Percentiles rank a stretch among this genome's conserved stretches.
These are phyloP conservation scores for Cornus controversa DNA, from an alignment of 148 eudicot species.

Conservation along the genomic window DNA sequence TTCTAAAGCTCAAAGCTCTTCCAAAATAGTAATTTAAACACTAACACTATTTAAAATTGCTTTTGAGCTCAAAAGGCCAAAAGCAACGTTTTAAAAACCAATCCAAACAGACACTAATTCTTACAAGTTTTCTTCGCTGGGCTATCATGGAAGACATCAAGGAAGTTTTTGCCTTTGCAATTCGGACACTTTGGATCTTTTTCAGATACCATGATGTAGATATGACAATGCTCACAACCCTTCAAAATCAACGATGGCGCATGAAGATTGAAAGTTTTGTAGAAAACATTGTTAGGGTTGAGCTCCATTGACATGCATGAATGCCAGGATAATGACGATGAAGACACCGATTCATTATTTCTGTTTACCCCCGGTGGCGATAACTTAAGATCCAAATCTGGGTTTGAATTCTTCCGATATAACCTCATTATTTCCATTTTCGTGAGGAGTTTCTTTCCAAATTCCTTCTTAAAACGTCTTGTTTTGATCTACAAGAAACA, in stretches of 20 bases:
- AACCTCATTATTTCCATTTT: background rate
- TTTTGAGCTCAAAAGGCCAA: too few species aligned
- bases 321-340: background rate
- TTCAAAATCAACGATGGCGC: background rate
- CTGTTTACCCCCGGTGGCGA: background rate
- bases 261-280: background rate
- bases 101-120: too few species aligned
- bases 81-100: too few species aligned
- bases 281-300: background rate
- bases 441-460: background rate
- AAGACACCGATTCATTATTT: background rate
- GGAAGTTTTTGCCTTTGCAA: background rate
- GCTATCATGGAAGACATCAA: background rate
- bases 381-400: background rate
- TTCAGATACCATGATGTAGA: background rate
- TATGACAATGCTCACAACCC: conserved; percentile 7
- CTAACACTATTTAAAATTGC: too few species aligned
- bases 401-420: background rate
- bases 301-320: background rate
- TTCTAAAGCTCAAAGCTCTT: too few species aligned
- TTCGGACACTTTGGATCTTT: conserved; percentile 5
- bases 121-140: background rate
- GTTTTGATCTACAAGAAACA: background rate
- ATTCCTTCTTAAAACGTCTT: too few species aligned
- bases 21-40: too few species aligned